Evolutionary conservation across 495 filamentous ascomycete genomes (phyloP), one percentile per base, ranked within the genome.

Genomic region (Penicillium manginii): DNA sequence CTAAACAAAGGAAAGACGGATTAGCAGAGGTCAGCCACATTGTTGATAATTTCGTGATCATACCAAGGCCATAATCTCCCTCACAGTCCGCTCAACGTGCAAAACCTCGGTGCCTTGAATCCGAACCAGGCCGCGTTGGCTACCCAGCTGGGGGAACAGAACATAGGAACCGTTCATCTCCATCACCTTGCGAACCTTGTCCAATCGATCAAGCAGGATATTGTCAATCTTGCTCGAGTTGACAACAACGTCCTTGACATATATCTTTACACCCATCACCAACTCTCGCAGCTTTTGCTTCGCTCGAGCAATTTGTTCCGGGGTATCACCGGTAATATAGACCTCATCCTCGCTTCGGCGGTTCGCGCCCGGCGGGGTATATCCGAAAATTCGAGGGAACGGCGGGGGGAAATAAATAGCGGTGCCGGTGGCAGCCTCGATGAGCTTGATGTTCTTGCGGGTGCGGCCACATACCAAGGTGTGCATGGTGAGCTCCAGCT

Each of bases 341-440:
- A 98, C 87, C 66, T 97, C 88, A 66, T 96, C 88, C 31, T 92
- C 87, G 40, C 92, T 88, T 58, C 94, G 85, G 55, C 88, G 85
- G 53, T 85, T 81, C 19, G 91, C 90, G 52, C 88, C 88, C 22
- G 83, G 86, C 2, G 96, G 92, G 33, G 84, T 89, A 66, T 97
- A 98, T 42, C 91, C 88, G 68, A 92, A 96, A 35, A 96, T 85
- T 42, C 84, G 85, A 22, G 93, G 91, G 65, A 97, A 98, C 6
- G 92, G 90, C 1, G 93, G 92, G 18, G 94, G 94, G 67, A 98
- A 97, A 74, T 98, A 98, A 60, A 98, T 97, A 37, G 94, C 93
- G 14, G 96, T 97, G 63, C 90, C 89, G 14, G 94, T 96, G 19
- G 87, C 83, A 14, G 94, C 93, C 71, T 98, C 94, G 65, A 98